Evolutionary conservation across 2,329 filamentous ascomycete genomes (phyloP).

Genomic region (Xylariaceae sp.): DNA sequence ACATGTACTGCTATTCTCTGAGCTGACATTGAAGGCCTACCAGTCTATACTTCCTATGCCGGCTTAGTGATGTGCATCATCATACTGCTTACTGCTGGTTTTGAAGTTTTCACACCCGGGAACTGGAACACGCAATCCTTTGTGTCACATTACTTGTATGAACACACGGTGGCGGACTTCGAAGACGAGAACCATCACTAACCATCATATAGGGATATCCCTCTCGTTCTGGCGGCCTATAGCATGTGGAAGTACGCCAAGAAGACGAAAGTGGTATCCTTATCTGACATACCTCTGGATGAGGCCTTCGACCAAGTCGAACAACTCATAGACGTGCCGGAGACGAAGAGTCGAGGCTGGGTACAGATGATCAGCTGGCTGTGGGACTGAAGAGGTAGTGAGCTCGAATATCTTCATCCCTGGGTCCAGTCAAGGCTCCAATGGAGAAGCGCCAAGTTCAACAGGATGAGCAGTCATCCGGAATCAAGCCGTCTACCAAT

Average conservation of each 20-base stretch:
- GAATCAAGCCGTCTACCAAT: no score
- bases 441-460: no score
- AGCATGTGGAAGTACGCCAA: slow-evolving; percentile 59
- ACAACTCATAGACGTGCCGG: slow-evolving; percentile 21
- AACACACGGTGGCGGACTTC: not conserved
- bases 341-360: slow-evolving; percentile 2
- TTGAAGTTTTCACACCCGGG: slow-evolving; percentile 52
- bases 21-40: not conserved
- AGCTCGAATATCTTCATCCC: no score
- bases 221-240: slow-evolving; percentile 49
- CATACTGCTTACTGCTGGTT: slow-evolving; percentile 64
- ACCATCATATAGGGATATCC: slow-evolving; percentile 42
- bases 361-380: slow-evolving; percentile 11
- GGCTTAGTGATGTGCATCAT: slow-evolving; percentile 54
- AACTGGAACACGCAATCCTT: slow-evolving; percentile 51
- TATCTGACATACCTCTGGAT: slow-evolving; percentile 43
- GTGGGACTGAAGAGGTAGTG: slow-evolving; percentile 14
- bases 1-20: not conserved
- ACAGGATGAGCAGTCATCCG: no score
- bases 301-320: slow-evolving; percentile 44
- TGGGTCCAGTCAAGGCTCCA: no score
- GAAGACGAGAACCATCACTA: slow-evolving; percentile 2
- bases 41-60: slow-evolving; percentile 53
- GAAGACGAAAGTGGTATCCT: slow-evolving; percentile 46
- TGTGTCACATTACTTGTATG: slow-evolving; percentile 53